A percentile compares a stretch with the other conserved stretches of the same genome.
Evolutionary conservation across 2,329 filamentous ascomycete genomes (phyloP).

Genomic region (Trichoderma semiorbis): DNA sequence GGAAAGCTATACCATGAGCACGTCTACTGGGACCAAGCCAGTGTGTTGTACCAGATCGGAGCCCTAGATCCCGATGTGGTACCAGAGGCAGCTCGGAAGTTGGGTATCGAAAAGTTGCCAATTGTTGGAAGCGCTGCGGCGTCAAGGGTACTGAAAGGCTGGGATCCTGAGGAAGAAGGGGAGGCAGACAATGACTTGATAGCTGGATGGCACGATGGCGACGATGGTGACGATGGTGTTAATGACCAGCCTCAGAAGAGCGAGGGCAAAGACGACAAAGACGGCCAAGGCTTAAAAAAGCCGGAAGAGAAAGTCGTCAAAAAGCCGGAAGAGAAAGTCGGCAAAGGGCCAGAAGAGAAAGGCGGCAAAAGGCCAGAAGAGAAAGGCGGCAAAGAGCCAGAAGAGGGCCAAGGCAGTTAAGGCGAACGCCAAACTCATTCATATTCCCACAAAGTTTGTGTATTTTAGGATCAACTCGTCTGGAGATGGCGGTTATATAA

Average conservation of each 20-base stretch:
- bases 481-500: not conserved
- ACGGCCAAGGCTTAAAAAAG: too few species aligned
- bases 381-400: not conserved
- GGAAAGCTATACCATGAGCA: constrained; percentile 61
- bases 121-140: constrained; percentile 40
- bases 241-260: not conserved
- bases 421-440: not conserved
- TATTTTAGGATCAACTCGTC: not conserved
- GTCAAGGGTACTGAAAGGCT: constrained; percentile 33
- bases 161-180: constrained; percentile 37
- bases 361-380: not conserved
- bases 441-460: not conserved
- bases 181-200: constrained; percentile 43
- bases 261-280: too few species aligned
- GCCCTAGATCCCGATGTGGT: constrained; percentile 45
- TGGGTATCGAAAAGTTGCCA: constrained; percentile 37
- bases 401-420: not conserved
- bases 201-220: constrained; percentile 33
- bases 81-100: constrained; percentile 33
- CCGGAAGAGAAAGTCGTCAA: not conserved
- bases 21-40: constrained; percentile 63
- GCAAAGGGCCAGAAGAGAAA: too few species aligned
- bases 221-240: not conserved
- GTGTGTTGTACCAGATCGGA: constrained; percentile 56
- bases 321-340: too few species aligned